Conservation (phyloP, 2,329 filamentous ascomycete species). For the Aspergillus persii region DNA sequence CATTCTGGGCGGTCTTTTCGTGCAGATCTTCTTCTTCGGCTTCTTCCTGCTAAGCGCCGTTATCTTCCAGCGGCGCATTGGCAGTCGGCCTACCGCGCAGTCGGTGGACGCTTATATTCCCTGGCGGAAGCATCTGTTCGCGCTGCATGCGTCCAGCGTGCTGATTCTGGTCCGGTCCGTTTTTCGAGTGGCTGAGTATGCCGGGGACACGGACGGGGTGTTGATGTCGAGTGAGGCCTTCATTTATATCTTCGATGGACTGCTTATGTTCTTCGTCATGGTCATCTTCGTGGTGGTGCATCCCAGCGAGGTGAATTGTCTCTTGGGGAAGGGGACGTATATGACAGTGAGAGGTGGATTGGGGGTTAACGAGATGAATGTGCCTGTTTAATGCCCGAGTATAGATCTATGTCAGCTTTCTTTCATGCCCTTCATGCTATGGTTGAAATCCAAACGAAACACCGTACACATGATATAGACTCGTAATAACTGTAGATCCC, state of each 20-base stretch:
- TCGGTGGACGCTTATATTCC: slow-evolving; percentile 17
- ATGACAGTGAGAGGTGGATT: slow-evolving; percentile 20
- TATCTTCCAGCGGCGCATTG: slow-evolving; percentile 28
- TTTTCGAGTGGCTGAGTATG: slow-evolving; percentile 30
- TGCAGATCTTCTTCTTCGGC: slow-evolving; percentile 32
- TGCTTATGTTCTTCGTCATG: slow-evolving; percentile 29
- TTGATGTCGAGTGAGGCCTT: slow-evolving; percentile 27
- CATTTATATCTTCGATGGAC: slow-evolving; percentile 31
- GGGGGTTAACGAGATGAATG: slow-evolving; percentile 11
- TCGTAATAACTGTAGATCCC: not conserved
- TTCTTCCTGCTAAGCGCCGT: slow-evolving; percentile 27
- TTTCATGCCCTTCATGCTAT: not conserved
- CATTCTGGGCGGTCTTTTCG: slow-evolving; percentile 28
- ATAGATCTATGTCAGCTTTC: not conserved
- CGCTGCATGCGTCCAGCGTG: slow-evolving; percentile 20
- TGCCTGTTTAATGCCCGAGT: slow-evolving; percentile 7
- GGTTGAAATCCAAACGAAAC: not conserved
- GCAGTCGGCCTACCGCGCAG: slow-evolving; percentile 25
- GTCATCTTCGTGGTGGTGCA: slow-evolving; percentile 22
- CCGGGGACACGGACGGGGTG: slow-evolving; percentile 25
- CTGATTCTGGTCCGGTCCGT: slow-evolving; percentile 30
- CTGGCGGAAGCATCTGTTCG: slow-evolving; percentile 40
- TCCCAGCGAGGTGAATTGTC: slow-evolving; percentile 24
- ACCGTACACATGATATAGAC: not conserved
- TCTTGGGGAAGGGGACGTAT: slow-evolving; percentile 15